phyloP scores from a whole-genome alignment of 2,329 filamentous ascomycete species.

The Fusarium oligoseptatum region DNA sequence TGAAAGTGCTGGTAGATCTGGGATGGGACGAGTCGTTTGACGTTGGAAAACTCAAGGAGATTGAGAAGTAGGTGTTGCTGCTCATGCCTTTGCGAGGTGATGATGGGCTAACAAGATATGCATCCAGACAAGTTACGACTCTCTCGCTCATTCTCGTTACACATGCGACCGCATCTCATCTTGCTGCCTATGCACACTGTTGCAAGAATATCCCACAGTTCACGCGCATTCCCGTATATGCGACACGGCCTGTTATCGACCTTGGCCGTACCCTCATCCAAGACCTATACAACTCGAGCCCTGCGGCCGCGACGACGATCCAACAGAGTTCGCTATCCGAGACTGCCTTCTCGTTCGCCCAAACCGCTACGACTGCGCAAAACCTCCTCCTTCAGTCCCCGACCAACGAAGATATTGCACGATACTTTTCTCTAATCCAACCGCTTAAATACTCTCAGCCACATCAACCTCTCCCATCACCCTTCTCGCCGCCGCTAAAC shows the following conservation, averaged over 20 bases:
- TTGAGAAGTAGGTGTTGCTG: slow-evolving; percentile 79
- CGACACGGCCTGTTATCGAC: slow-evolving; percentile 92
- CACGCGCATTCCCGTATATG: slow-evolving; percentile 92
- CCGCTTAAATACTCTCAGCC: slow-evolving; percentile 97
- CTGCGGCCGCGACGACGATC: slow-evolving; percentile 87
- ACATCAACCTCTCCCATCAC: slow-evolving; percentile 87
- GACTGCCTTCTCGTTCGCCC: slow-evolving; percentile 65
- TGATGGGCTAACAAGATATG: slow-evolving; percentile 37
- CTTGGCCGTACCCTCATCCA: slow-evolving; percentile 91
- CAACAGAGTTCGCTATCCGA: slow-evolving; percentile 79
- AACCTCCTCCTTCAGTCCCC: slow-evolving; percentile 78
- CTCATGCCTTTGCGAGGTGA: neutral
- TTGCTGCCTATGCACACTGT: slow-evolving; percentile 94
- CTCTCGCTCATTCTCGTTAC: slow-evolving; percentile 95
- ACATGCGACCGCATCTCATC: slow-evolving; percentile 90
- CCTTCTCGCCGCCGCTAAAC: slow-evolving; percentile 89
- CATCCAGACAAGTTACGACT: slow-evolving; percentile 83
- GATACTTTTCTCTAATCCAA: slow-evolving; percentile 91
- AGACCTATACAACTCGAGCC: slow-evolving; percentile 91
- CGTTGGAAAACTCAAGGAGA: slow-evolving; percentile 81
- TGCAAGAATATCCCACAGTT: slow-evolving; percentile 97
- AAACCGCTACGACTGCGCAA: slow-evolving; percentile 62
- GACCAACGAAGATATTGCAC: slow-evolving; percentile 87
- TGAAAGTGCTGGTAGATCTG: slow-evolving; percentile 94
- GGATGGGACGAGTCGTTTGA: slow-evolving; percentile 97